These are phyloP conservation scores for Trichophyton benhamiae DNA, from an alignment of 2,329 filamentous ascomycete genomes.

Conservation along the genomic window DNA sequence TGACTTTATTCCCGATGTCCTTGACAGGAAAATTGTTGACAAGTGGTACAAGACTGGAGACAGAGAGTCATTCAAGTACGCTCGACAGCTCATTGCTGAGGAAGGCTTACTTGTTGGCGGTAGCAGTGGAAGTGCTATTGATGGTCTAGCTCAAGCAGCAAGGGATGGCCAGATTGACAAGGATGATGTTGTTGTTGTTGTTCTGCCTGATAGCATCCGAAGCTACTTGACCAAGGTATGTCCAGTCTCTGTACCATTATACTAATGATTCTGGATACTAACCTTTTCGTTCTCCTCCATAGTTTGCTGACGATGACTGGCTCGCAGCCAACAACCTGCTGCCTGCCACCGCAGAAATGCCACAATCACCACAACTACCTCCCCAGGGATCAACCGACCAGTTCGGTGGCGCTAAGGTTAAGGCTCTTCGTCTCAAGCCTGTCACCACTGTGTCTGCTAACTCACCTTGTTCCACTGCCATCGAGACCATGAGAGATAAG, in stretches of 20 bases:
- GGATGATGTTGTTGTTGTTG: slow-evolving; percentile 77
- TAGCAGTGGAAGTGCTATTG: slow-evolving; percentile 83
- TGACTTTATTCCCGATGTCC: slow-evolving; percentile 91
- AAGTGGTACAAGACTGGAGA: slow-evolving; percentile 99
- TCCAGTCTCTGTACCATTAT: background rate
- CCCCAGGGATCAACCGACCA: slow-evolving; percentile 45
- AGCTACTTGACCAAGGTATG: slow-evolving; percentile 81
- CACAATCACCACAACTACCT: slow-evolving; percentile 20
- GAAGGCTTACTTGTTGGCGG: slow-evolving; percentile 90
- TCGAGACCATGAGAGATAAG: slow-evolving; percentile 97
- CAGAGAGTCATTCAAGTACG: slow-evolving; percentile 75
- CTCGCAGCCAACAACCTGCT: slow-evolving; percentile 90
- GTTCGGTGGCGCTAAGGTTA: slow-evolving; percentile 67
- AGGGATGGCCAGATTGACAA: slow-evolving; percentile 66
- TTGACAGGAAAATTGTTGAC: slow-evolving; percentile 68
- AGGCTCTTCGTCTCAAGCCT: slow-evolving; percentile 76
- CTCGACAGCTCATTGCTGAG: slow-evolving; percentile 81
- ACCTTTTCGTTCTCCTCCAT: background rate
- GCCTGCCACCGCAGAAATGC: slow-evolving; percentile 39
- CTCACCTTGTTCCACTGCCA: slow-evolving; percentile 68
- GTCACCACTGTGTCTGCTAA: slow-evolving; percentile 69
- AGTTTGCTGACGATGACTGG: slow-evolving; percentile 98
- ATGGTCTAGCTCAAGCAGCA: slow-evolving; percentile 56
- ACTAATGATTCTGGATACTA: background rate
- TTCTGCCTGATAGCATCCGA: slow-evolving; percentile 89